Evolutionary conservation across 257 asterid species (phyloP), one percentile per base, ranked within the genome.

Genomic region (Nicotiana attenuata): DNA sequence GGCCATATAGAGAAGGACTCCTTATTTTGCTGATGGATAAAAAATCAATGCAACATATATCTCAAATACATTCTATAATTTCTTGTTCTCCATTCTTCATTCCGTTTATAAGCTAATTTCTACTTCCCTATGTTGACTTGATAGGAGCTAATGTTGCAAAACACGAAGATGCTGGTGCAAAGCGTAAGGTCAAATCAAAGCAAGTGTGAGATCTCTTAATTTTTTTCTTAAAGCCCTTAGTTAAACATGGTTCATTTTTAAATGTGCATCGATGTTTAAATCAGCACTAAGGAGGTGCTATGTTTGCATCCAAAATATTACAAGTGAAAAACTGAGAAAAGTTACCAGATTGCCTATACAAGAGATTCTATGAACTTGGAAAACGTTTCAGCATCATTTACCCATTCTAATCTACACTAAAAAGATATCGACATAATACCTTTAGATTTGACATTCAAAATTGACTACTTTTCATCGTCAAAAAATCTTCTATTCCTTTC

Each of bases 141-240:
- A 15, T 93, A 93, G 97, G 88, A 81, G 63, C 85, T 67, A 71
- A 55, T 64, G 85, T 57, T 83, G 87, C 78, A 45, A 81, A 84
- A 84, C 83, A 22, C 29, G 83, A 80, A 67, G 78, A 65, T 16
- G 55, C 77, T 68, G 85, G 82, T 67, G 81, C 81, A 57, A 76
- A 80, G 80, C 76, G 10, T 83, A 76, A 38, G 80, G 35, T 82
- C 47, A 85, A 82, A 78, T 77, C 88, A 45, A 89, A 87, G 98
- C 92, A 92, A 89, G 97, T 88, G 65, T 81, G 19, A 47, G 77
- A 66, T 64, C 50, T 63, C 28, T 65, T 15, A 35, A 61, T 11
- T 55, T 11, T 22, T 15, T 59, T 55, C 41, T 41, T 15, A 35
- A 41, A 24, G 45, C 16, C 59, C 50, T 35, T 50, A 3, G 60